These are phyloP conservation scores for Santalum album DNA, from an alignment of 164 flowering plant species.

Conservation along the genomic window DNA sequence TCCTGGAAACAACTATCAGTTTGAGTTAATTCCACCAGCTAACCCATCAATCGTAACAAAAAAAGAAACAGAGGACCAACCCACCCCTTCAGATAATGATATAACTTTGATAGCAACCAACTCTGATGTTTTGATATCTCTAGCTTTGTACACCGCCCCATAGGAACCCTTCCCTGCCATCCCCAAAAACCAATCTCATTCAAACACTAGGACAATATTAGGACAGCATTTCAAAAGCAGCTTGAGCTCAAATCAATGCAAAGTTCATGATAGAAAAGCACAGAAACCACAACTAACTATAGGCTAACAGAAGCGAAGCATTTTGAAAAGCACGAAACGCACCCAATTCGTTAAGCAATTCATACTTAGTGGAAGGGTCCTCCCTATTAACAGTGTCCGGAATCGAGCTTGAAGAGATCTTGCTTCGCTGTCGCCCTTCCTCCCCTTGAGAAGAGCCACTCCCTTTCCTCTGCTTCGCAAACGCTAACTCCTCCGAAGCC, in stretches of 20 bases:
- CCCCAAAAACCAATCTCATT: slow-evolving; percentile 12
- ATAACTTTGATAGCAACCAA: slow-evolving; percentile 97
- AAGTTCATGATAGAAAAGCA: neutral
- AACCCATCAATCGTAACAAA: neutral
- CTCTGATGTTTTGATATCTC: slow-evolving; percentile 86
- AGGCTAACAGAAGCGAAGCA: neutral
- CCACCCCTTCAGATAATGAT: slow-evolving; percentile 86
- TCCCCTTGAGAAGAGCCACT: slow-evolving; percentile 21
- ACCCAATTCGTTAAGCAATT: slow-evolving; percentile 89
- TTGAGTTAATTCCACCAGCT: slow-evolving; percentile 2
- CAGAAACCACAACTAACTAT: neutral
- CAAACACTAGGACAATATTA: neutral
- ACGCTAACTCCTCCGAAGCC: slow-evolving; percentile 46
- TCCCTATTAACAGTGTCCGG: slow-evolving; percentile 80
- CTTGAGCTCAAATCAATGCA: too few species aligned
- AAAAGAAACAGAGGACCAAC: slow-evolving; percentile 8
- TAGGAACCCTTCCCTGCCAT: slow-evolving; percentile 93
- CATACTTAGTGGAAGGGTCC: slow-evolving; percentile 85
- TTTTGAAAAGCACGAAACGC: slow-evolving; percentile 9
- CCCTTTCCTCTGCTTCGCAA: slow-evolving; percentile 29
- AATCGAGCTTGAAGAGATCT: slow-evolving; percentile 74
- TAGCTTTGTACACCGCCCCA: slow-evolving; percentile 96
- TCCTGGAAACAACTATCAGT: slow-evolving; percentile 40
- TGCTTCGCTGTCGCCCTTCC: slow-evolving; percentile 30
- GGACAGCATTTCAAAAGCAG: too few species aligned